Percentiles rank a stretch among this genome's conserved stretches.
Evolutionary conservation across 345 rosid species (phyloP).

Genomic region (Hypericum perforatum): DNA sequence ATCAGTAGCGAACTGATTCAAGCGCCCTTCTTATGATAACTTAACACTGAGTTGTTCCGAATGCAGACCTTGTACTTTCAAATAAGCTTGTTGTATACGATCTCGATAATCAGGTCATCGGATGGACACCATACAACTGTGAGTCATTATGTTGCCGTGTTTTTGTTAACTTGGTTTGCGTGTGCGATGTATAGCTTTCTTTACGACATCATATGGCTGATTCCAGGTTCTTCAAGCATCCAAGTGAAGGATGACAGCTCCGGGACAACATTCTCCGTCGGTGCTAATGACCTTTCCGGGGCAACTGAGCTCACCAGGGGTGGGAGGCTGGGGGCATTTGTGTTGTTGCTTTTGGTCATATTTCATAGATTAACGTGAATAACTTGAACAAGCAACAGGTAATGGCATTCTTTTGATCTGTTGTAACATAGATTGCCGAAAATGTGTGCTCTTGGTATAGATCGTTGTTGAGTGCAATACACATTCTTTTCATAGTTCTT

Average conservation of each 20-base stretch:
- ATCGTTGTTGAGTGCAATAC: constrained; percentile 6
- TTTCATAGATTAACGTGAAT: constrained; percentile 27
- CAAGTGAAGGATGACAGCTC: constrained; percentile 40
- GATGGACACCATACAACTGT: constrained; percentile 86
- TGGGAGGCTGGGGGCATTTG: constrained; percentile 19
- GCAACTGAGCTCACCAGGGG: not conserved
- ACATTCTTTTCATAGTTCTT: not conserved
- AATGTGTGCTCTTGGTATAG: constrained; percentile 9
- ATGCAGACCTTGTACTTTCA: constrained; percentile 73
- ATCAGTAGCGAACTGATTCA: too few relatives aligned
- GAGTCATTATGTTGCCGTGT: constrained; percentile 26
- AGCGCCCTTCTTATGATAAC: too few relatives aligned
- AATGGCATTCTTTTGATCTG: constrained; percentile 23
- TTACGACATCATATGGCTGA: constrained; percentile 2
- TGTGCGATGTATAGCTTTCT: not conserved
- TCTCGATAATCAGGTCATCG: constrained; percentile 57
- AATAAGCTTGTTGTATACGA: constrained; percentile 78
- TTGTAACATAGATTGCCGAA: constrained; percentile 19
- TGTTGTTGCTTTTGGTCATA: constrained; percentile 24
- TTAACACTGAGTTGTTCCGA: not conserved
- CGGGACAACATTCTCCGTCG: not conserved
- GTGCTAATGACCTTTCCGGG: not conserved
- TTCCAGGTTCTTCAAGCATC: constrained; percentile 71
- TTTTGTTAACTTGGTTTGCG: not conserved
- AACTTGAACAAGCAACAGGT: constrained; percentile 1